Conservation (phyloP, 345 rosid species). For the Bruguiera gymnorhiza region DNA sequence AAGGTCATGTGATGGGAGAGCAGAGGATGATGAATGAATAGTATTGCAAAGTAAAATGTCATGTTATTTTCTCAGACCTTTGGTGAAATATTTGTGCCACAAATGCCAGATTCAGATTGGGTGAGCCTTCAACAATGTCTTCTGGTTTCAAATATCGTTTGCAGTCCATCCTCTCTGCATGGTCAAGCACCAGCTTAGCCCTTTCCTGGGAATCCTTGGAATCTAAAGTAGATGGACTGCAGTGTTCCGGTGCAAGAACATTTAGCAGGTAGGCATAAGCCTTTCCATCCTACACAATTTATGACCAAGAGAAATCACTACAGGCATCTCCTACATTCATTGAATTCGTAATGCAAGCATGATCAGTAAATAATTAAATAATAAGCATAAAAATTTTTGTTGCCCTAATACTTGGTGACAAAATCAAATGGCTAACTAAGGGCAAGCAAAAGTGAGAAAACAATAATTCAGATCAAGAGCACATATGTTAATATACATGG, state of each 20-base stretch:
- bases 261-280: slow-evolving; percentile 85
- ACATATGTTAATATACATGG: neutral
- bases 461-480: neutral
- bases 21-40: neutral
- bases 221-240: slow-evolving; percentile 72
- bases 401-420: neutral
- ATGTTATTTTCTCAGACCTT: slow-evolving; percentile 42
- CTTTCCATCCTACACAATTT: slow-evolving; percentile 68
- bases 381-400: neutral
- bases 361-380: neutral
- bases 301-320: slow-evolving; percentile 18
- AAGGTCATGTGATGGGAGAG: neutral
- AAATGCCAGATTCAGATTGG: slow-evolving; percentile 85
- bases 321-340: slow-evolving; percentile 4
- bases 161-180: slow-evolving; percentile 85
- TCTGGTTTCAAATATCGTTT: slow-evolving; percentile 72
- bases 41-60: neutral
- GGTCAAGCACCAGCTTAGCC: slow-evolving; percentile 70
- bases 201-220: slow-evolving; percentile 62
- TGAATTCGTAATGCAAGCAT: neutral
- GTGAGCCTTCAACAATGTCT: slow-evolving; percentile 77
- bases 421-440: neutral
- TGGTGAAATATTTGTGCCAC: slow-evolving; percentile 87
- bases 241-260: slow-evolving; percentile 86
- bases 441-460: neutral